Evolutionary conservation across 2,329 filamentous ascomycete species (phyloP), one percentile per base, ranked within the genome.

Genomic region (Camillea tinctor): DNA sequence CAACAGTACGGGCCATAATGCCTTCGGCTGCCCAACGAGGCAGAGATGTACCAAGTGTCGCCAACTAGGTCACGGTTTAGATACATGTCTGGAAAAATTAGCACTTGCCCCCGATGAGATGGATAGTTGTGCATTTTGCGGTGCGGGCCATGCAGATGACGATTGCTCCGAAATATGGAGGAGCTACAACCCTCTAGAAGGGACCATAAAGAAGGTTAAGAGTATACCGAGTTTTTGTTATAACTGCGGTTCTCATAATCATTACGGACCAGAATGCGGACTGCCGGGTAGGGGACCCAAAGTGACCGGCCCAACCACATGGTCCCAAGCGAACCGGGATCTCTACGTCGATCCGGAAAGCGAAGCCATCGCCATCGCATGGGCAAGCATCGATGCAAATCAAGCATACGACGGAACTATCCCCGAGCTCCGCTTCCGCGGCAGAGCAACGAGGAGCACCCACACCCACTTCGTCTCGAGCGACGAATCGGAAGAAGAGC

Each of bases 101-200:
- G 72, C 74, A 2, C 65, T 81, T 55, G 75, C 80, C 17, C 81
- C 80, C 62, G 79, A 79, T 17, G 85, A 88, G 58, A 79, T 80
- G 21, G 75, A 82, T 52, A 80, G 81, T 2, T 92, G 89, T 70
- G 83, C 84, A 11, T 76, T 86, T 36, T 92, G 89, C 72, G 76
- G 76, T 48, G 80, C 80, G 6, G 77, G 81, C 8, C 89, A 92
- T 66, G 66, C 80, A 8, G 89, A 91, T 69, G 70, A 77, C 13
- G 74, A 81, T 2, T 92, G 89, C 71, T 80, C 83, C 56, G 76
- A 80, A 53, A 75, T 88, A 22, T 91, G 87, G 87, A 79, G 82
- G 59, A 85, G 80, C 19, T 88, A 82, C 69, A 71, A 75, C 13
- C 78, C 77, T 1, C 72, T 75, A 15, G 66, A 74, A 9, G 69